A percentile compares a stretch with the other conserved stretches of the same genome.
These are phyloP conservation scores for Rhododendron vialii DNA, from an alignment of 148 eudicot genomes.

Conservation along the genomic window DNA sequence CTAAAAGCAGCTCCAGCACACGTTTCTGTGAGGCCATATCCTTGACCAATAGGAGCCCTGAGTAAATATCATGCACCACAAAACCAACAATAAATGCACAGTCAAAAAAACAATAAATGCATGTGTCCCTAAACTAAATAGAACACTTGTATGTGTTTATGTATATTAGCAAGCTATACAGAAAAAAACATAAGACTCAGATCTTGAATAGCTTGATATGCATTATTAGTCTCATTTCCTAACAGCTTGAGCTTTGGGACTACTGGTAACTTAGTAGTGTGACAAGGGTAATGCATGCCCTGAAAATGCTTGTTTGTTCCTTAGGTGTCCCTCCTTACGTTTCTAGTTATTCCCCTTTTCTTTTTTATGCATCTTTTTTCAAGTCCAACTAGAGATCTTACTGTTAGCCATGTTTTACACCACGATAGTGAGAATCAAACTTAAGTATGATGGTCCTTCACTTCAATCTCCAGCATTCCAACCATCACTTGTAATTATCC, in stretches of 20 bases:
- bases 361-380: background rate
- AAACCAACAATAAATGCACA: slow-evolving; percentile 1
- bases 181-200: background rate
- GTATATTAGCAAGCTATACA: background rate
- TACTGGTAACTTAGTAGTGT: background rate
- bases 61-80: slow-evolving; percentile 10
- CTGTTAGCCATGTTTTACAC: background rate
- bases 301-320: background rate
- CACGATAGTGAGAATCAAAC: background rate
- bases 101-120: background rate
- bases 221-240: no score
- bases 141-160: no score
- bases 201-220: background rate
- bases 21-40: slow-evolving; percentile 94
- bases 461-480: background rate
- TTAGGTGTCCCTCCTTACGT: background rate
- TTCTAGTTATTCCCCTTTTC: background rate
- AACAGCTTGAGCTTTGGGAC: no score
- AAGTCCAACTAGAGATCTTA: background rate
- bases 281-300: background rate
- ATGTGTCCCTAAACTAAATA: no score
- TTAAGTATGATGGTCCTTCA: background rate
- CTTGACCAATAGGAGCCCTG: slow-evolving; percentile 97
- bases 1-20: slow-evolving; percentile 95
- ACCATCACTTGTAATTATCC: background rate